Base-by-base conservation (phyloP, 495 filamentous ascomycete genomes). In the Penicillium daleae region DNA sequence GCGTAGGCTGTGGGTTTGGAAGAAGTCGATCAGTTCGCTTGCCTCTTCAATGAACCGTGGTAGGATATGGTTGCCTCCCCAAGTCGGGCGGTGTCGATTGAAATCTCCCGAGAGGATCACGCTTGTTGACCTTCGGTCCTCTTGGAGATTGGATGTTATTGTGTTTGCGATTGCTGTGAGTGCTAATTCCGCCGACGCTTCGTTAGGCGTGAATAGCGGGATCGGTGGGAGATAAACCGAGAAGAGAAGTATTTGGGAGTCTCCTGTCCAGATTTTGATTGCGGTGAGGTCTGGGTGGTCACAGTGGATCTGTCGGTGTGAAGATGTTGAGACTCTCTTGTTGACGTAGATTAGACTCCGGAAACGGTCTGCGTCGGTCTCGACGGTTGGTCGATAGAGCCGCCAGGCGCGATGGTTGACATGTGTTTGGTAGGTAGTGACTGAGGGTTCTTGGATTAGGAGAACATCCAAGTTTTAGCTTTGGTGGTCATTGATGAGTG, bases 401-500 rank as follows among this genome's bases (percentile, higher is more conserved):
- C 39, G 17, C 39, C 17, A 42, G 39, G 39, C 39, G 39, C 39
- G 19, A 4, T 42, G 39, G n/a, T 42, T 42, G 39, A 42, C 39
- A 19, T 42, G 39, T n/a, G 39, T 42, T 3, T 7, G 39, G n/a
- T 42, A 42, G 2, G 39, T 42, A 6, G 39, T 42, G n/a, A 59
- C 60, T 5, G 64, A 67, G 33, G 61, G 69, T 57, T 72, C 67
- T 39, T 76, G 63, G 56, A 76, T 76, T 15, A 73, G 51, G 1
- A 73, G 56, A 0, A 76, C 33, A 40, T 73, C 67, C 4, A 76
- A 59, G 40, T 64, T 60, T 53, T 73, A 59, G 29, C 32, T 76
- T 13, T 70, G 46, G 19, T 37, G 65, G 32, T 76, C 62, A 35
- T 76, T 76, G 46, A 76, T 73, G 12, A 75, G 67, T 56, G 69